phyloP scores from a whole-genome alignment of 202 grass and related monocot species.

The Carex arenaria region DNA sequence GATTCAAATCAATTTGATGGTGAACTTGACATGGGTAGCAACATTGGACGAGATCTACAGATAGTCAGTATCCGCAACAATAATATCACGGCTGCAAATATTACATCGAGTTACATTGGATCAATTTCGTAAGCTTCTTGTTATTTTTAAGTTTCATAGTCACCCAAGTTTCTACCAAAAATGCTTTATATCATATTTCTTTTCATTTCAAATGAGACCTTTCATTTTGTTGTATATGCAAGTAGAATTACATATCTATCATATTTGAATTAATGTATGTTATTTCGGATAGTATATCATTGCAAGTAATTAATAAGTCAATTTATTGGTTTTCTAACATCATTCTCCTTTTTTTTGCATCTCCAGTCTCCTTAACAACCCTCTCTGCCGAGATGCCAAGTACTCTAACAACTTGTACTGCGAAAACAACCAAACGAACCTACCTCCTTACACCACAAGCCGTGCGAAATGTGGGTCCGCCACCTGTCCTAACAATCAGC shows the following conservation, averaged over 20 bases:
- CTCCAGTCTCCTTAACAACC: constrained; percentile 60
- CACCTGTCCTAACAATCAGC: constrained; percentile 39
- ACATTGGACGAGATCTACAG: constrained; percentile 42
- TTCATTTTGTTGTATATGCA: not conserved
- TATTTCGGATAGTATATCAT: not conserved
- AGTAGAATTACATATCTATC: not conserved
- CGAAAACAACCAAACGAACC: constrained; percentile 10
- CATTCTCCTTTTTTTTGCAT: constrained; percentile 19
- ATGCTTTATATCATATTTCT: not conserved
- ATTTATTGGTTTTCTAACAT: not conserved
- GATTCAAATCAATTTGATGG: constrained; percentile 48
- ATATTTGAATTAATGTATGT: not conserved
- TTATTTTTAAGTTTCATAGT: not conserved
- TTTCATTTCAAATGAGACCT: not conserved
- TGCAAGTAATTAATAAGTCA: not conserved
- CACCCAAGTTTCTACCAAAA: not conserved
- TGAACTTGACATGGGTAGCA: constrained; percentile 45
- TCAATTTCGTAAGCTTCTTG: constrained; percentile 51
- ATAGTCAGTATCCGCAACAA: constrained; percentile 62
- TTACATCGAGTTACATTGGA: constrained; percentile 39
- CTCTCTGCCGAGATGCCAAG: constrained; percentile 40
- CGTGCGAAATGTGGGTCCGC: constrained; percentile 30
- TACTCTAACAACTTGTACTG: constrained; percentile 36
- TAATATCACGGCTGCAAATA: constrained; percentile 27
- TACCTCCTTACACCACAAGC: constrained; percentile 43